Evolutionary conservation across 306 rosid genomes (phyloP), one percentile per base, ranked within the genome.

Genomic region (Biancaea sappan): DNA sequence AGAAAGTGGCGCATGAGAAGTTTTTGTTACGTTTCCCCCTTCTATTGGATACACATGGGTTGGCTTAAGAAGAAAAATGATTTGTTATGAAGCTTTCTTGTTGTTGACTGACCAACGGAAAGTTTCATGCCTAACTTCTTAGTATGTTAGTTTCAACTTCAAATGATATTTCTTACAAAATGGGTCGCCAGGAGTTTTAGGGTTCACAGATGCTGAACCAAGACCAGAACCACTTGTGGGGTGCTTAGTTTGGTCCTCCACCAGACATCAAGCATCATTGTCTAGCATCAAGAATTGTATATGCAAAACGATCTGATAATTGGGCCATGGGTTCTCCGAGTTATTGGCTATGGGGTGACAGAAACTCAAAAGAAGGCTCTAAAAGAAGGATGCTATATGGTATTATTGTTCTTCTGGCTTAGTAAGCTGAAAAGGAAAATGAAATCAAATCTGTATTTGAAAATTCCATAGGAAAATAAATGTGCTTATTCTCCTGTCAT

Each of bases 401-500:
- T n/a, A n/a, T n/a, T n/a, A n/a, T n/a, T n/a, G n/a, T n/a, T n/a
- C n/a, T n/a, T n/a, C n/a, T n/a, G n/a, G n/a, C 24, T 56, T 73
- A 12, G 46, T 66, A 50, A 68, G 40, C 44, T 61, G 69, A 50
- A 67, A 38, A 28, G 58, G 52, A 53, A 57, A 44, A 58, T 25
- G 22, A 29, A 26, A 24, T 60, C 15, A 74, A 25, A 52, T 44
- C 52, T 24, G 32, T 34, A 57, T 16, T n/a, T 44, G 10, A 69
- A 43, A 73, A 62, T 34, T 69, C 21, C 37, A 40, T 28, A 73
- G 35, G 34, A 26, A 26, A 66, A 66, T 22, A 16, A 56, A 59
- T 22, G 50, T 66, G 48, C 50, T 58, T 70, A 43, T 13, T 47
- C 70, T 71, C 13, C 29, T 67, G 68, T 46, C 43, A 58, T 25